Base-by-base conservation (phyloP, 768 basidiomycete species). In the Hypsizygus marmoreus region DNA sequence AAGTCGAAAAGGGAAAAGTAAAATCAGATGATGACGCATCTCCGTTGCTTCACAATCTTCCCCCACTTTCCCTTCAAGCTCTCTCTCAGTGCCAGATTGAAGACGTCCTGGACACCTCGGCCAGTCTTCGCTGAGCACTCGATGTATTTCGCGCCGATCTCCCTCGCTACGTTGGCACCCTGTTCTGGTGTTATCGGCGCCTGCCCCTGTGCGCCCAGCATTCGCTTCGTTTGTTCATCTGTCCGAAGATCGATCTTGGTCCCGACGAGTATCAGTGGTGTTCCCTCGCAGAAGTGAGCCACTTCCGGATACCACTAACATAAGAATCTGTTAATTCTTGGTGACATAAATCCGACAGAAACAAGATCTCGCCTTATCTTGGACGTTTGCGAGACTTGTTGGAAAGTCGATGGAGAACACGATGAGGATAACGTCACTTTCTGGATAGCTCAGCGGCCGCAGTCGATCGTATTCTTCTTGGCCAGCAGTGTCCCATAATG, bases 401-500 rank as follows among this genome's bases (percentile, higher is more conserved):
- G 93, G 94, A 60, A 93, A 95, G 73, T 95, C 92, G 63, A 95
- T 74, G 9, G 91, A 92, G 73, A 95, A 97, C 22, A 95, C 92
- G 56, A 95, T 90, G 56, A 95, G 86, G 58, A 95, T 91, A 48
- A 92, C 89, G 60, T 91, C 81, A 74, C 84, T 88, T 66, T 93
- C 90, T 14, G 91, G 89, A 56, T 93, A 92, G 64, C 86, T 88
- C 51, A 93, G 74, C 14, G 90, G 89, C 54, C 90, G 78, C 45
- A 94, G 77, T 51, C 89, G 79, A 65, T 95, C 92, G 67, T 97
- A 97, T 71, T 97, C 94, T 69, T 97, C 94, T 65, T 97, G 94
- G 20, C 94, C 94, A 1, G 94, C 94, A 1, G 94, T 97, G 68
- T 97, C 94, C 93, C 95, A 99, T 13, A 99, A 76, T n/a, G 97